Evolutionary conservation across 768 basidiomycete genomes (phyloP), one percentile per base, ranked within the genome.

Genomic region (Termitomyces sp.): DNA sequence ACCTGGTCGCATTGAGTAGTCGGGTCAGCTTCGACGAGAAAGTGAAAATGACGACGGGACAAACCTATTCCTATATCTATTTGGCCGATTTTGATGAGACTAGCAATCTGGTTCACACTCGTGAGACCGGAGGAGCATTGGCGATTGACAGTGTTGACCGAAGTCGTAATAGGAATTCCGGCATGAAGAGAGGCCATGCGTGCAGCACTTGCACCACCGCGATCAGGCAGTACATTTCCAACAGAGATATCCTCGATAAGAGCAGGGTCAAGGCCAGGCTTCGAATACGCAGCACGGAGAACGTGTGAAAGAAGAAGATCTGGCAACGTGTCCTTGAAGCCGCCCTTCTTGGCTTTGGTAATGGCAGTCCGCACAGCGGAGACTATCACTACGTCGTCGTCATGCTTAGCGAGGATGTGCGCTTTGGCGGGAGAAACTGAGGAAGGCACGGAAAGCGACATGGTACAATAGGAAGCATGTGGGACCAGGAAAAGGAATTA

Each of bases 71-170:
- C 95, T 65, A 95, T 86, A 68, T 92, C 87, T 61, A 95, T 95
- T 75, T 93, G 89, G 0, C 92, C 91, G 4, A 81, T 70, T 20
- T 74, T 70, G 66, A 97, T 96, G 67, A 88, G 80, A 69, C 88
- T 89, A 24, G 93, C 91, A 63, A 96, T 88, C 67, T 87, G 84
- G 72, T 83, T 85, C 65, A 95, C 82, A 12, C 91, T 89, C 42
- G 89, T 86, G 45, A 97, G 79, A 52, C 94, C 93, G 39, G 87
- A 90, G 2, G 92, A 93, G 74, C 95, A 96, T 71, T 95, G 93
- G 33, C 95, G 81, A 76, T 97, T 96, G 64, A 95, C 82, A 34
- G 93, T 93, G 73, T 88, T 86, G 67, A 96, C 67, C 16, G 90
- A 73, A 10, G 86, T 76, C 13, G 86, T 84, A 64, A 86, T 74